Base-by-base conservation (phyloP, 176 grass and related monocot genomes). In the Oryza meyeriana region DNA sequence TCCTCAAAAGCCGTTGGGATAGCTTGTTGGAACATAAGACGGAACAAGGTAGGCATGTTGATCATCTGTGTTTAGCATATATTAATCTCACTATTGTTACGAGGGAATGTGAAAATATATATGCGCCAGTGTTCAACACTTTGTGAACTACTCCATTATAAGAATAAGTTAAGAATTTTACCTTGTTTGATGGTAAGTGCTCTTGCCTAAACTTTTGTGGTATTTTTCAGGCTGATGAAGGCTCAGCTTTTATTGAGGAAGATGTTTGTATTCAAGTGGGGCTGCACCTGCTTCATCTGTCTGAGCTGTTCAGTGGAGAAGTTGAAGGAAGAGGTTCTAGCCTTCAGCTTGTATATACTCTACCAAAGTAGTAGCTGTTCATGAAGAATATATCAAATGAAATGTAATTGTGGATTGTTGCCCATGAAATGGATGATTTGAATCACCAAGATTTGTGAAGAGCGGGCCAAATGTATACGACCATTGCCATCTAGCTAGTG, bases 1-100 rank as follows among this genome's bases (percentile, higher is more conserved):
- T 87, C 72, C 82, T 98, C 7, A 95, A 72, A 81, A 45, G 41
- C 79, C 88, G 88, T 6, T 98, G 95, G 95, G 81, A 84, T 59
- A 78, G 63, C 67, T 84, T 95, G 78, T 34, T 98, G 81, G 86
- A 93, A 26, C 65, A 90, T 10, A 89, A 81, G 14, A 68, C 34
- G 5, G 69, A 84, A 59, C 55, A 86, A 92, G 88, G 83, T 85
- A 72, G 22, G 10, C 52, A 24, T 25, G 29, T 5, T 32, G 36
- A 70, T 26, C 16, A 20, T 33, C 10, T 80, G 6, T 35, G 17
- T 13, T 29, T 36, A 39, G 22, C 45, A 44, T 2, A 8, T 1
- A 32, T 52, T 17, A 14, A 5, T 50, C 14, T 75, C 8, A 2
- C 35, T 61, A n/a, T 38, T 31, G 12, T 24, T 61, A 61, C 31